phyloP scores from a whole-genome alignment of 106 monocot genomes.

The Dendrobium huoshanense region DNA sequence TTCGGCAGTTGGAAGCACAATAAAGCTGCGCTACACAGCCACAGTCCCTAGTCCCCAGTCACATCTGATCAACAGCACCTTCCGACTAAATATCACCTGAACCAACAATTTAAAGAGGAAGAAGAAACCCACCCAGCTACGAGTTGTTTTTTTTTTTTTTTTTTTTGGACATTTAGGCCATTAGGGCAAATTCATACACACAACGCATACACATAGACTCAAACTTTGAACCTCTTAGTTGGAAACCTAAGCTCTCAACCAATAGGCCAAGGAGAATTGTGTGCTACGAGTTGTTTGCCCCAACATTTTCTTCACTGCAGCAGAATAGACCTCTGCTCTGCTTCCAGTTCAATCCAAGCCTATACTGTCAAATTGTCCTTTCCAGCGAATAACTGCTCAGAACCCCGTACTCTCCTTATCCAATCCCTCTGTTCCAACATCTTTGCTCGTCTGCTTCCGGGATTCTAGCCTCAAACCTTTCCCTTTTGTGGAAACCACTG shows the following conservation, averaged over 20 bases:
- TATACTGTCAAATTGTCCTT: not conserved
- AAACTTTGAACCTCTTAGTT: too few species aligned
- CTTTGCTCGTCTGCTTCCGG: not conserved
- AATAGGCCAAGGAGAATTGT: too few species aligned
- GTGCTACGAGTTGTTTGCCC: not conserved
- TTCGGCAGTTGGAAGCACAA: too few species aligned
- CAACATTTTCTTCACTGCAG: not conserved
- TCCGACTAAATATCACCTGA: not conserved
- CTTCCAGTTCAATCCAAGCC: not conserved
- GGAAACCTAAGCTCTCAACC: too few species aligned
- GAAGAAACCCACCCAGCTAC: not conserved
- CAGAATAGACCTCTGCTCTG: not conserved
- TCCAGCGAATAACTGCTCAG: not conserved
- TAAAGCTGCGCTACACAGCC: too few species aligned
- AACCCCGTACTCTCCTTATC: conserved; percentile 1
- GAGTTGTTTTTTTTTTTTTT: too few species aligned
- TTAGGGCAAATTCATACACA: too few species aligned
- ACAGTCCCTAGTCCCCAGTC: not conserved
- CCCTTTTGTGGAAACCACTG: not conserved
- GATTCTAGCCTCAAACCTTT: not conserved
- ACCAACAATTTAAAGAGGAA: not conserved
- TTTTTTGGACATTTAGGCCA: too few species aligned
- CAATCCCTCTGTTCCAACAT: not conserved
- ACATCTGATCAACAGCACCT: not conserved
- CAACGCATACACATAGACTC: too few species aligned